These are phyloP conservation scores for Cystobasidium slooffiae DNA, from an alignment of 1,284 basidiomycete genomes.

Conservation along the genomic window DNA sequence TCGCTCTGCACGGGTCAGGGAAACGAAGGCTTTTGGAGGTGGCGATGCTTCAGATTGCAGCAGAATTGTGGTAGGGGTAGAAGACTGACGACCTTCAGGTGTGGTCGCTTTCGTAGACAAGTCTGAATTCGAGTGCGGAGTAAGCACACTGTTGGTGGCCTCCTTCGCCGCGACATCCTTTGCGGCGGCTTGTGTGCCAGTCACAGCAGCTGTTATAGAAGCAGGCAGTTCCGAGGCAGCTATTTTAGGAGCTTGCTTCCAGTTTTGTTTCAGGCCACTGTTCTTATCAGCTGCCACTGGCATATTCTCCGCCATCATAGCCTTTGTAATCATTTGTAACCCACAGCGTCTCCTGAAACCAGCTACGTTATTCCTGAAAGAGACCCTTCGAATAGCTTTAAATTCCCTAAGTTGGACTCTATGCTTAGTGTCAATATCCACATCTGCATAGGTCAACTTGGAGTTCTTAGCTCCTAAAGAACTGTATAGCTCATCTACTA, in stretches of 20 bases:
- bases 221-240: too few relatives aligned
- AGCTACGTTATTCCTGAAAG: slow-evolving; percentile 30
- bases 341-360: slow-evolving; percentile 38
- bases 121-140: too few relatives aligned
- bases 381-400: slow-evolving; percentile 24
- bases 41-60: not conserved
- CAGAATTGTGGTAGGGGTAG: too few relatives aligned
- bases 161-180: too few relatives aligned
- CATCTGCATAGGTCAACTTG: slow-evolving; percentile 20
- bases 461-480: slow-evolving; percentile 17
- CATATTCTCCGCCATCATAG: not conserved
- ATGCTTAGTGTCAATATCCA: slow-evolving; percentile 17
- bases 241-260: not conserved
- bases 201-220: too few relatives aligned
- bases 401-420: slow-evolving; percentile 10
- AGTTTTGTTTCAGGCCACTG: not conserved
- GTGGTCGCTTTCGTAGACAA: too few relatives aligned
- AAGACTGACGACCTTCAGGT: too few relatives aligned
- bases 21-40: slow-evolving; percentile 9
- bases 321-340: not conserved
- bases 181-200: too few relatives aligned
- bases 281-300: not conserved
- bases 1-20: slow-evolving; percentile 19
- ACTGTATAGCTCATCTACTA: slow-evolving; percentile 36
- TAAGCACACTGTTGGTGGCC: too few relatives aligned